Conservation (phyloP, 768 basidiomycete genomes). For the Omphalotus guepiniiformis region DNA sequence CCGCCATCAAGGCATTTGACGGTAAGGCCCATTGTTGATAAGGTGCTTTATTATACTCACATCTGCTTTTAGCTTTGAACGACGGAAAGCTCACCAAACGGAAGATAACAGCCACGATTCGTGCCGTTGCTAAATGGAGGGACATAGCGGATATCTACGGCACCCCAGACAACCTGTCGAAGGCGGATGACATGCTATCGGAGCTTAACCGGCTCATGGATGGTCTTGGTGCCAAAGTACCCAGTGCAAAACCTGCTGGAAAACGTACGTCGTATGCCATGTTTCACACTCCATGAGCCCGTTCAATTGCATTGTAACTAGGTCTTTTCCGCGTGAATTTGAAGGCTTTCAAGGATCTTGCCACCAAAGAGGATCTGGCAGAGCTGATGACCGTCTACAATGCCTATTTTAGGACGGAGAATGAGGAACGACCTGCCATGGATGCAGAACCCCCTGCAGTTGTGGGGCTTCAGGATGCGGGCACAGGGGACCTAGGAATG, state of each 20-base stretch:
- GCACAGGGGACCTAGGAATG: constrained; percentile 6
- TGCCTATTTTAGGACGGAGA: background rate
- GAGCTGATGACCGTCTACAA: background rate
- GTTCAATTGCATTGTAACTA: too few relatives aligned
- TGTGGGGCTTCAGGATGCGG: constrained; percentile 6
- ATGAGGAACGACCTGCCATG: background rate
- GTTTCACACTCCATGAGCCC: too few relatives aligned
- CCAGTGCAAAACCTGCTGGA: too few relatives aligned
- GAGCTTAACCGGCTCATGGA: constrained; percentile 17
- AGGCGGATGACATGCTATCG: constrained; percentile 16
- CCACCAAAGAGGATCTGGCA: background rate
- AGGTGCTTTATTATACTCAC: background rate
- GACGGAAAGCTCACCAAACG: constrained; percentile 10
- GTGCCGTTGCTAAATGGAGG: constrained; percentile 19
- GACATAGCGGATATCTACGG: constrained; percentile 7
- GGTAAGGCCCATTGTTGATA: background rate
- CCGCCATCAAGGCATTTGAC: background rate
- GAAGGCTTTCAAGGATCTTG: too few relatives aligned
- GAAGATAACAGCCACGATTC: constrained; percentile 14
- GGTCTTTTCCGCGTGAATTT: too few relatives aligned
- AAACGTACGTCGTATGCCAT: too few relatives aligned
- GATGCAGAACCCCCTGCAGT: too few relatives aligned
- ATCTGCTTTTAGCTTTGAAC: constrained; percentile 14
- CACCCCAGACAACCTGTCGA: constrained; percentile 2
- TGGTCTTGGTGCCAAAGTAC: constrained; percentile 9